Percentiles rank a stretch among this genome's conserved stretches.
phyloP scores from a whole-genome alignment of 2,329 filamentous ascomycete species.

The Fusarium ambrosium region DNA sequence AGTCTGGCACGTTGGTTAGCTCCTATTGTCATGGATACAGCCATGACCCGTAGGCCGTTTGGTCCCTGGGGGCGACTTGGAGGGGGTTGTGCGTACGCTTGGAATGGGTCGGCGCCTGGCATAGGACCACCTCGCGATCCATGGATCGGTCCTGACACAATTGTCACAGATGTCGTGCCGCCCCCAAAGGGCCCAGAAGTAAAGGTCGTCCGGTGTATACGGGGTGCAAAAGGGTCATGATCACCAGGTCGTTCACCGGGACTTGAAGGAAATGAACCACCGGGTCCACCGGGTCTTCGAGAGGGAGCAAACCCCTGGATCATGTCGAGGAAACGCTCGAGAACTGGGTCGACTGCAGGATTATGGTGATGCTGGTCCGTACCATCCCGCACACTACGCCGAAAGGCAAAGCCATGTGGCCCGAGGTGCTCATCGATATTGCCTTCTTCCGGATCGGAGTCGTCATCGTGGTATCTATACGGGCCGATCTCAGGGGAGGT shows the following conservation, averaged over 20 bases:
- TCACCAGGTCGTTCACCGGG: constrained; percentile 28
- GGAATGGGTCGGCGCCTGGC: constrained; percentile 57
- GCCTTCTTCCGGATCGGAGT: constrained; percentile 70
- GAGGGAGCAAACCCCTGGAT: constrained; percentile 54
- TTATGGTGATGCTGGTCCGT: constrained; percentile 47
- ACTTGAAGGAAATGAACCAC: constrained; percentile 28
- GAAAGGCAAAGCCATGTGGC: constrained; percentile 58
- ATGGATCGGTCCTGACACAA: constrained; percentile 57
- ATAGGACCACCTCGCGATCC: constrained; percentile 31
- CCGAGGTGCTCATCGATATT: constrained; percentile 69
- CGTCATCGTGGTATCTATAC: constrained; percentile 51
- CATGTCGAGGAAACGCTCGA: constrained; percentile 61
- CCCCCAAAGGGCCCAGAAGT: constrained; percentile 54
- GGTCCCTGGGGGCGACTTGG: constrained; percentile 21
- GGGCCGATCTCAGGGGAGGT: constrained; percentile 50
- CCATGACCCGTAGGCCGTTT: constrained; percentile 34
- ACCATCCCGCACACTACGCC: constrained; percentile 52
- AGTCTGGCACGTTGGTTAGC: constrained; percentile 59
- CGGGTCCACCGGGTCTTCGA: neutral
- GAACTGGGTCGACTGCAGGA: constrained; percentile 53
- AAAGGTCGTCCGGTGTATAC: constrained; percentile 56
- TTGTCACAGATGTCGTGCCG: constrained; percentile 64
- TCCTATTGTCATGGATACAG: constrained; percentile 36
- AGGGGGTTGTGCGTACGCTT: constrained; percentile 58
- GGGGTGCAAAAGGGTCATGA: constrained; percentile 42